Evolutionary conservation across 352 stramenopile genomes (phyloP).

Genomic region (Elongisporangium undulatum): DNA sequence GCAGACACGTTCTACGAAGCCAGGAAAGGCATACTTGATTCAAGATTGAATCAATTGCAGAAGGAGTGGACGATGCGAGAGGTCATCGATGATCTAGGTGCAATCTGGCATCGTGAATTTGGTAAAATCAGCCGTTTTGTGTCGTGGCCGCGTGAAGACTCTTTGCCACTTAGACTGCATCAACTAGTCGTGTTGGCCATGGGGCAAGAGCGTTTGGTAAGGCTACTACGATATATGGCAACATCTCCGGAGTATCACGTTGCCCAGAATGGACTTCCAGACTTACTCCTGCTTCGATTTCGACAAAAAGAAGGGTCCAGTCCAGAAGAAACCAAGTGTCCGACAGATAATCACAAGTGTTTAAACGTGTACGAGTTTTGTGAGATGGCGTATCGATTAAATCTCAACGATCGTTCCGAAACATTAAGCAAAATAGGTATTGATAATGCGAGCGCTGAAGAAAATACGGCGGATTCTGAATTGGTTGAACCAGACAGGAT

Average conservation of each 20-base stretch:
- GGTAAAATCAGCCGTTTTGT: conserved; percentile 67
- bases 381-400: conserved; percentile 46
- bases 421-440: not conserved
- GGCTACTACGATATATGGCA: conserved; percentile 57
- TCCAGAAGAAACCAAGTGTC: not conserved
- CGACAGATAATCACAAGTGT: not conserved
- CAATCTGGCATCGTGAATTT: conserved; percentile 34
- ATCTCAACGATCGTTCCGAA: conserved; percentile 17
- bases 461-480: not conserved
- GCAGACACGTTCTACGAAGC: conserved; percentile 42
- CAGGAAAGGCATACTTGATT: conserved; percentile 40
- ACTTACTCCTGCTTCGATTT: conserved; percentile 53
- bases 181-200: conserved; percentile 49
- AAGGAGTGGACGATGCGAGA: conserved; percentile 32
- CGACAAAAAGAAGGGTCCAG: not conserved
- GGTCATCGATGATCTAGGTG: conserved; percentile 29
- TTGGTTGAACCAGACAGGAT: not conserved
- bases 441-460: not conserved
- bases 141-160: conserved; percentile 31
- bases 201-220: conserved; percentile 28
- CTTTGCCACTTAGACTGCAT: conserved; percentile 38
- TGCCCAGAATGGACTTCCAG: conserved; percentile 68
- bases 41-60: conserved; percentile 33
- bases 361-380: conserved; percentile 48
- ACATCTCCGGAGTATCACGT: conserved; percentile 65